These are phyloP conservation scores for Lichtheimia ramosa DNA, from an alignment of 371 early-diverging fungal species.

Conservation along the genomic window DNA sequence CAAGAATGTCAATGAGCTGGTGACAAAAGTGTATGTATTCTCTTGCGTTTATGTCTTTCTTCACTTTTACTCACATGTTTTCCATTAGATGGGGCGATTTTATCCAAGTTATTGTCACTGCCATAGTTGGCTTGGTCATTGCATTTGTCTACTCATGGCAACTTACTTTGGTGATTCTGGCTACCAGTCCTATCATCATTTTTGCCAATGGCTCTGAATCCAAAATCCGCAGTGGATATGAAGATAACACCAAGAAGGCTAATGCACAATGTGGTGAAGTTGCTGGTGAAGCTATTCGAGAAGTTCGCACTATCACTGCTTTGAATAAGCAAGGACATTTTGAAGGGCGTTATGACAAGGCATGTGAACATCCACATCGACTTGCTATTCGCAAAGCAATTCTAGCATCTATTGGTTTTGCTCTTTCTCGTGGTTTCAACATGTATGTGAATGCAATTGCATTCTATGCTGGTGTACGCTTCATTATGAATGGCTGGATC, in stretches of 20 bases:
- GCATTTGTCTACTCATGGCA: slow-evolving; percentile 49
- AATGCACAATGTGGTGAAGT: slow-evolving; percentile 65
- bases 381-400: slow-evolving; percentile 53
- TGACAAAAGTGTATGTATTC: slow-evolving; percentile 65
- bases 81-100: slow-evolving; percentile 36
- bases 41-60: slow-evolving; percentile 42
- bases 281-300: slow-evolving; percentile 76
- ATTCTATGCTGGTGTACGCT: slow-evolving; percentile 54
- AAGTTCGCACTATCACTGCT: slow-evolving; percentile 78
- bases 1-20: slow-evolving; percentile 62
- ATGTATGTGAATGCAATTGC: slow-evolving; percentile 57
- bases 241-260: slow-evolving; percentile 54
- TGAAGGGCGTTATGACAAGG: slow-evolving; percentile 49
- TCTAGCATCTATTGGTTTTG: slow-evolving; percentile 60
- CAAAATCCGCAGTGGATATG: slow-evolving; percentile 39
- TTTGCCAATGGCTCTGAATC: slow-evolving; percentile 29
- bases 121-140: slow-evolving; percentile 28
- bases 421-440: slow-evolving; percentile 55
- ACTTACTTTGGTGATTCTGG: slow-evolving; percentile 50
- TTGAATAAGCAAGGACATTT: slow-evolving; percentile 72
- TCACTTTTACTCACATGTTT: too few relatives aligned
- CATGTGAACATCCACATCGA: slow-evolving; percentile 64
- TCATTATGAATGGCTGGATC: slow-evolving; percentile 33
- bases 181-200: slow-evolving; percentile 41
- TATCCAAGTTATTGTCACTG: slow-evolving; percentile 43